Percentiles rank a stretch among this genome's conserved stretches.
Conservation (phyloP, 2,329 filamentous ascomycete genomes). For the Coleophoma eucalyptorum region DNA sequence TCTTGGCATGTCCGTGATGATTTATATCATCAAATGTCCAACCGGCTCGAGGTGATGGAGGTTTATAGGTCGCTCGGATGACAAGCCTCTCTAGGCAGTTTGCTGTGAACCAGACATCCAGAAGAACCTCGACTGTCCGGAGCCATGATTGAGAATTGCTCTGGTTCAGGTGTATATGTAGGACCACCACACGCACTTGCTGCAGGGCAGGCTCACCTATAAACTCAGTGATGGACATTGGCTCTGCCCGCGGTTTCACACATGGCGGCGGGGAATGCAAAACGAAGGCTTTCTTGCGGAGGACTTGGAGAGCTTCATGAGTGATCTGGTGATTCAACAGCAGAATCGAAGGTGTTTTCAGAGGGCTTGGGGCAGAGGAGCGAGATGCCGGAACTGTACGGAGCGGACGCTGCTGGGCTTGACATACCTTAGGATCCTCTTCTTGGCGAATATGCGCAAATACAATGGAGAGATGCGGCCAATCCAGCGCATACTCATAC, state of each 20-base stretch:
- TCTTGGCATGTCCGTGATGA: slow-evolving; percentile 5
- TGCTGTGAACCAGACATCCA: slow-evolving; percentile 11
- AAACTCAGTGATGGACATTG: slow-evolving; percentile 15
- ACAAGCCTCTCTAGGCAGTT: slow-evolving; percentile 10
- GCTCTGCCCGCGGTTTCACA: slow-evolving; percentile 3
- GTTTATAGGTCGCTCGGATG: slow-evolving; percentile 3
- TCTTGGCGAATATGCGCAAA: neutral
- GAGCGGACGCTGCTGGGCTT: neutral
- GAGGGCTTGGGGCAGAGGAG: neutral
- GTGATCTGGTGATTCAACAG: slow-evolving; percentile 29
- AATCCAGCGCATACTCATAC: slow-evolving; percentile 8
- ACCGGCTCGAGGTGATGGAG: neutral
- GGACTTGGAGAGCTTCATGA: slow-evolving; percentile 22
- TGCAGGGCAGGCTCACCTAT: slow-evolving; percentile 12
- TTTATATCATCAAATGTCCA: slow-evolving; percentile 7
- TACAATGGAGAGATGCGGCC: slow-evolving; percentile 3
- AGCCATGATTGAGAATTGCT: slow-evolving; percentile 3
- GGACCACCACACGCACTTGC: slow-evolving; percentile 10
- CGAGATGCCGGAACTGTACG: neutral
- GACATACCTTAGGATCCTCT: neutral
- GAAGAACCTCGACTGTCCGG: slow-evolving; percentile 10
- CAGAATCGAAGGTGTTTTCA: slow-evolving; percentile 26
- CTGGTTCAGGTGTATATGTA: slow-evolving; percentile 9
- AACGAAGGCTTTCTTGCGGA: slow-evolving; percentile 24
- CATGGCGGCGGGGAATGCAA: slow-evolving; percentile 14